Evolutionary conservation across 164 flowering plant genomes (phyloP), one percentile per base, ranked within the genome.

Genomic region (Kingdonia uniflora): DNA sequence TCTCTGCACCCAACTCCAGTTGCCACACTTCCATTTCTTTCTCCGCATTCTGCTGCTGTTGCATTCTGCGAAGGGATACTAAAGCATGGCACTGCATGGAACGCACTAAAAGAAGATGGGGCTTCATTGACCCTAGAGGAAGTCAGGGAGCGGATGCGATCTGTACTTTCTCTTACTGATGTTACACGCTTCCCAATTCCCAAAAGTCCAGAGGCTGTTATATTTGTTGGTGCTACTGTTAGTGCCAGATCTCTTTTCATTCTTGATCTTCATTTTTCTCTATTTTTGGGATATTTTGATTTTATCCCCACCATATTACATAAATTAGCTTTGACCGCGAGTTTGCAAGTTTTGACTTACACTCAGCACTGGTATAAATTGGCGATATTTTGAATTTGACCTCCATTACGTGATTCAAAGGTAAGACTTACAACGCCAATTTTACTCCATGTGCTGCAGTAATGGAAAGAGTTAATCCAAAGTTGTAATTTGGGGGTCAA

Each of bases 51-150:
- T 50, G 98, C 98, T 19, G 94, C 67, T 55, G 98, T 92, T 68
- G 95, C 96, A 46, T 91, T 91, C 69, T 92, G 98, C 67, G 98
- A 92, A 74, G 98, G 98, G 37, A 76, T 92, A 46, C 53, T 92
- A 51, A 75, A 78, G 73, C 78, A 92, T 71, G 98, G 71, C 19
- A 92, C 98, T 53, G 98, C 98, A 16, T 92, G 99, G 99, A 95
- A 92, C 42, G 97, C 79, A 56, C 74, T 92, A 61, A 81, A 85
- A 72, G 69, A 72, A 50, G 99, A 92, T 52, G 78, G 80, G 54
- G 70, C 70, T 65, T 66, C 78, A 61, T 68, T 84, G 82, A 86
- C 95, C 44, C 84, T 84, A 8, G 95, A 92, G 63, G 78, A 92
- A 74, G 97, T 86, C 56, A 77, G 70, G 64, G 91, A 86, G 64